Conservation (phyloP, 495 filamentous ascomycete genomes). For the Podospora pseudocomata region DNA sequence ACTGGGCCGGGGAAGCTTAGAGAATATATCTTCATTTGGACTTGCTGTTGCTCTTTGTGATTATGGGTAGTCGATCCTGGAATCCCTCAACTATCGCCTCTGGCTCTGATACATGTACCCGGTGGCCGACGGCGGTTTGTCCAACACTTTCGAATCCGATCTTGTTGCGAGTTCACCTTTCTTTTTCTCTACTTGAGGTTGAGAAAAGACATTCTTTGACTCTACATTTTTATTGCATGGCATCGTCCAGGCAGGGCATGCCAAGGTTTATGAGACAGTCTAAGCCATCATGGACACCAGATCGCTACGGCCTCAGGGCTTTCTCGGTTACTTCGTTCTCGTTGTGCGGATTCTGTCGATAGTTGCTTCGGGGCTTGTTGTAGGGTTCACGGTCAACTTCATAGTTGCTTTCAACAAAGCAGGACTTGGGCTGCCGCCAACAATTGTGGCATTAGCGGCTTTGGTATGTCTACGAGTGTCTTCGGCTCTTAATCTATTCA, state of each 20-base stretch:
- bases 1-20: not conserved
- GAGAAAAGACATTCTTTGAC: not conserved
- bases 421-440: not conserved
- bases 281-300: constrained; percentile 5
- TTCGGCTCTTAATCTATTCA: constrained; percentile 71
- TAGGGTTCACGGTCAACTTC: constrained; percentile 15
- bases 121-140: not conserved
- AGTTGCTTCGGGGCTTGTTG: constrained; percentile 3
- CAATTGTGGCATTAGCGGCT: constrained; percentile 8
- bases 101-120: not conserved
- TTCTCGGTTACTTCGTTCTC: constrained; percentile 17
- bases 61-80: not conserved
- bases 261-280: not conserved
- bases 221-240: not conserved
- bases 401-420: not conserved
- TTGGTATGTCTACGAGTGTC: constrained; percentile 51
- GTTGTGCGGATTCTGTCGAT: constrained; percentile 3
- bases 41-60: not conserved
- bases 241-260: not conserved
- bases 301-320: constrained; percentile 16
- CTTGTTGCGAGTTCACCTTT: not conserved
- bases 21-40: not conserved
- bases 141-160: not conserved
- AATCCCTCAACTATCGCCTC: not conserved
- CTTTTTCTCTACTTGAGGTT: not conserved